phyloP scores from a whole-genome alignment of 106 monocot genomes.

The Chionographis japonica region DNA sequence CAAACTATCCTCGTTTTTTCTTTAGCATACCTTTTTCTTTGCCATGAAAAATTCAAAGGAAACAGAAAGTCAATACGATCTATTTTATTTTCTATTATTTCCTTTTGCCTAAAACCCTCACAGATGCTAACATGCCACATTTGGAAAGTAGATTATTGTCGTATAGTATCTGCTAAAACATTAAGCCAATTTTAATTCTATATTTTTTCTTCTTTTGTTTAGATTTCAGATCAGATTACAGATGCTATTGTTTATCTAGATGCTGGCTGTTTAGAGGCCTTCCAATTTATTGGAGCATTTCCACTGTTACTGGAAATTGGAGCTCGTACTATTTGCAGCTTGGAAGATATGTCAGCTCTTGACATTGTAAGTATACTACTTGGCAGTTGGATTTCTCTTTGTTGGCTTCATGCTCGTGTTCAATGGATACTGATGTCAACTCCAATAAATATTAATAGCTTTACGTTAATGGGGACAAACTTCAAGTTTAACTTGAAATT shows the following conservation, averaged over 20 bases:
- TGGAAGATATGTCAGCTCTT: conserved; percentile 73
- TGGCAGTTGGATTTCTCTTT: background rate
- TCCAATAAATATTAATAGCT: no score
- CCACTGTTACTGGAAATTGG: conserved; percentile 69
- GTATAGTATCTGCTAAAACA: no score
- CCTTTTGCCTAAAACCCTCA: background rate
- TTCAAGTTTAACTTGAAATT: no score
- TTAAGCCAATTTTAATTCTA: conserved; percentile 1
- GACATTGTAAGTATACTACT: conserved; percentile 57
- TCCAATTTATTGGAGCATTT: conserved; percentile 69
- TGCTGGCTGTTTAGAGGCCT: conserved; percentile 72
- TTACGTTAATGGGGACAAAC: no score
- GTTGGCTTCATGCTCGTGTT: background rate
- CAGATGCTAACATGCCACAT: no score
- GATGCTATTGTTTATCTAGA: conserved; percentile 75
- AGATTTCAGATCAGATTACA: conserved; percentile 71
- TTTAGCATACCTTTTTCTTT: no score
- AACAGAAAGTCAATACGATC: no score
- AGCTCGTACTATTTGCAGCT: conserved; percentile 66
- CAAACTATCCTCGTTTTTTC: no score
- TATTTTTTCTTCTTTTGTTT: background rate
- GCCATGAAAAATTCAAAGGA: no score
- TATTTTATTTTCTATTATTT: no score
- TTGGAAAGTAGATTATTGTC: no score
- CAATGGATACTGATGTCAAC: no score